A percentile compares a stretch with the other conserved stretches of the same genome.
These are phyloP conservation scores for Cercospora zeina DNA, from an alignment of 2,329 filamentous ascomycete species.

Conservation along the genomic window DNA sequence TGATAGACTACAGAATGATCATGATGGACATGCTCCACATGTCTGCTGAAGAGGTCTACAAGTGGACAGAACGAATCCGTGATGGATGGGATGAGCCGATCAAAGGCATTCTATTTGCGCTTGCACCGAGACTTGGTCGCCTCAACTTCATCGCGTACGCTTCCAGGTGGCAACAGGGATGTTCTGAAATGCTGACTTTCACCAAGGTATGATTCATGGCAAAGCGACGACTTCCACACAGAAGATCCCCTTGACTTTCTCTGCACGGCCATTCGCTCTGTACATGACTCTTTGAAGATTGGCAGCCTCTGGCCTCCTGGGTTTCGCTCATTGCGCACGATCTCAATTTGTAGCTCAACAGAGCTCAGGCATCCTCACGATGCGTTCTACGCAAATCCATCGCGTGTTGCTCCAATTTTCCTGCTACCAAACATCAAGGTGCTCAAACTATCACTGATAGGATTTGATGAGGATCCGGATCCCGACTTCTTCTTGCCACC, in stretches of 20 bases:
- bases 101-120: conserved; percentile 24
- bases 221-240: neutral
- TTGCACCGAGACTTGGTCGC: conserved; percentile 19
- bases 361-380: conserved; percentile 21
- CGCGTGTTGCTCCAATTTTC: conserved; percentile 22
- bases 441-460: conserved; percentile 21
- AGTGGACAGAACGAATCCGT: conserved; percentile 18
- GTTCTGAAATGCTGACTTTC: neutral
- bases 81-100: conserved; percentile 26
- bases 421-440: conserved; percentile 24
- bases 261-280: neutral
- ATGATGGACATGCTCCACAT: conserved; percentile 19
- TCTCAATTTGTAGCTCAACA: conserved; percentile 24
- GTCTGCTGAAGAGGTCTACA: neutral
- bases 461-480: conserved; percentile 15
- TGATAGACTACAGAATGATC: conserved; percentile 11
- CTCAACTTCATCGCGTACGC: conserved; percentile 24
- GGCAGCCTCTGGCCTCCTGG: conserved; percentile 21
- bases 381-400: conserved; percentile 21
- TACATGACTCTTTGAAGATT: neutral
- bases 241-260: conserved; percentile 12
- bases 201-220: conserved; percentile 11
- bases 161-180: neutral
- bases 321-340: conserved; percentile 19
- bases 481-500: conserved; percentile 17